Conservation (phyloP, 192 early-diverging fungal species). For the Podila epigama region DNA sequence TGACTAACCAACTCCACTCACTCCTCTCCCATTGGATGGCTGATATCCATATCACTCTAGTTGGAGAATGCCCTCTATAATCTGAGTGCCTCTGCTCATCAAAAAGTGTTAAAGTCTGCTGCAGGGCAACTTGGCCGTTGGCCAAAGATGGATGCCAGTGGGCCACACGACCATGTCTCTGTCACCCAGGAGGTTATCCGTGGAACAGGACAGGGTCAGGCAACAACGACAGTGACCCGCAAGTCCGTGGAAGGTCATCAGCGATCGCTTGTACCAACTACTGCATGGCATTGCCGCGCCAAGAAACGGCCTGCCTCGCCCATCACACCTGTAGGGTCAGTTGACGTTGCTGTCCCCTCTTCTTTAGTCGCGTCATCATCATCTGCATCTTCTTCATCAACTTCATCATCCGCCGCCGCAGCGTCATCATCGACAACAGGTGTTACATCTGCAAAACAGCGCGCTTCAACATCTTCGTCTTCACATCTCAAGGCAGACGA, state of each 20-base stretch:
- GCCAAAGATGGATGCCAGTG: slow-evolving; percentile 1
- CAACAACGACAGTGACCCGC: slow-evolving; percentile 27
- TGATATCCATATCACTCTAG: slow-evolving; percentile 20
- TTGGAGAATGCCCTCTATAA: slow-evolving; percentile 55
- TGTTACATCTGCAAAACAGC: no score
- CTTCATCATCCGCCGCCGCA: not conserved
- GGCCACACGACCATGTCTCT: slow-evolving; percentile 8
- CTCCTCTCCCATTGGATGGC: not conserved
- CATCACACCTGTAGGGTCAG: slow-evolving; percentile 41
- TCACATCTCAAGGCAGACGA: not conserved
- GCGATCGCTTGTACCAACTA: slow-evolving; percentile 1
- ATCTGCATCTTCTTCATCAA: not conserved
- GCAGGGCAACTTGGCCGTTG: slow-evolving; percentile 18
- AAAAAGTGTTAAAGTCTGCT: slow-evolving; percentile 22
- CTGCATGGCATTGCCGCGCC: slow-evolving; percentile 37
- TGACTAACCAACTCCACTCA: not conserved
- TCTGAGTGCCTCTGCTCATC: slow-evolving; percentile 51
- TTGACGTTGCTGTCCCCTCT: slow-evolving; percentile 28
- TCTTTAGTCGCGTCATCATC: no score
- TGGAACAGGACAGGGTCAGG: slow-evolving; percentile 13
- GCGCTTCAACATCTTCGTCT: not conserved
- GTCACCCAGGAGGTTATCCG: slow-evolving; percentile 17
- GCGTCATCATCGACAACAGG: not conserved
- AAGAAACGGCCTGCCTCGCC: slow-evolving; percentile 49
- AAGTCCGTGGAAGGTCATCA: slow-evolving; percentile 23